Evolutionary conservation across 805 yeast genomes (phyloP).

Genomic region (Candida railenensis): DNA sequence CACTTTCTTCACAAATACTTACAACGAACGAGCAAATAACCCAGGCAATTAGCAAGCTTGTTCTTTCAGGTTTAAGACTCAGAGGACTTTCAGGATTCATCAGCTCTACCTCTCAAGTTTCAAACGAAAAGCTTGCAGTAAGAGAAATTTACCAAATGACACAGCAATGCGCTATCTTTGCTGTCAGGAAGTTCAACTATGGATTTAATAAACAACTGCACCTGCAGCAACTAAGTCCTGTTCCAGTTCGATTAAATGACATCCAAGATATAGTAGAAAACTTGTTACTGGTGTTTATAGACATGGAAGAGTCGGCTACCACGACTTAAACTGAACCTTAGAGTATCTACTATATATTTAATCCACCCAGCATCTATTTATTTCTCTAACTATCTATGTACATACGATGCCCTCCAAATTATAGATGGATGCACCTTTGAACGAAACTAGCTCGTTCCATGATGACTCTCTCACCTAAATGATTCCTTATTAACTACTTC

Average conservation of each 20-base stretch:
- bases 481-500: background rate
- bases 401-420: background rate
- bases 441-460: background rate
- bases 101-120: slow-evolving; percentile 10
- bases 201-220: slow-evolving; percentile 17
- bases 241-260: slow-evolving; percentile 23
- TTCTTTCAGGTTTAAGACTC: slow-evolving; percentile 41
- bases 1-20: slow-evolving; percentile 16
- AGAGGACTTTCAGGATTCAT: slow-evolving; percentile 31
- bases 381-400: background rate
- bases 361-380: background rate
- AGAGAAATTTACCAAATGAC: slow-evolving; percentile 44
- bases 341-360: background rate
- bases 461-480: background rate
- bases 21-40: slow-evolving; percentile 30
- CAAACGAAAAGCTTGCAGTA: slow-evolving; percentile 33
- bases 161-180: slow-evolving; percentile 34
- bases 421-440: background rate
- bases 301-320: slow-evolving; percentile 17
- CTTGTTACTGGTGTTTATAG: slow-evolving; percentile 36
- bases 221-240: slow-evolving; percentile 3
- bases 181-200: slow-evolving; percentile 36
- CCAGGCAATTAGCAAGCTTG: slow-evolving; percentile 31
- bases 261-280: slow-evolving; percentile 41
- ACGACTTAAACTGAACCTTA: background rate